Conservation (phyloP, 2,329 filamentous ascomycete genomes). For the Hypoxylon sp. region DNA sequence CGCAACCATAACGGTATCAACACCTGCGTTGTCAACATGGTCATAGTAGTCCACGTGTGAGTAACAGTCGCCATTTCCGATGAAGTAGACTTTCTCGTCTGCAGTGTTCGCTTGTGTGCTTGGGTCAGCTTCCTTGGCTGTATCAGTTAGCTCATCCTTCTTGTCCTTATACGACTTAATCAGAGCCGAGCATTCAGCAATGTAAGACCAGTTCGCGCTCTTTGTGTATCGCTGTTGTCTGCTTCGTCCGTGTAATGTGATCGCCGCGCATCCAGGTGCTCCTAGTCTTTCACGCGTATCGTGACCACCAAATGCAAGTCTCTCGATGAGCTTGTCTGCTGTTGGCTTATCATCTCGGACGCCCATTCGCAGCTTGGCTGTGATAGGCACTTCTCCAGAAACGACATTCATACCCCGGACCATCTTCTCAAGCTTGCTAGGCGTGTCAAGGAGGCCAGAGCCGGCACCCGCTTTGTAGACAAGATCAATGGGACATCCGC, state of each 20-base stretch:
- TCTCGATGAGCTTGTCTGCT: constrained; percentile 84
- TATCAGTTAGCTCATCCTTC: constrained; percentile 78
- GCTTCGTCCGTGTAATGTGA: constrained; percentile 93
- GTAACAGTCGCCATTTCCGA: constrained; percentile 97
- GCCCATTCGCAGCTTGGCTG: constrained; percentile 94
- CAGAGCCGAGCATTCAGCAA: constrained; percentile 87
- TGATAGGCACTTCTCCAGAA: constrained; percentile 91
- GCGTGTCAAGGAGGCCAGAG: constrained; percentile 90
- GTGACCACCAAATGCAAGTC: constrained; percentile 83
- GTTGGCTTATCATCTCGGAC: constrained; percentile 84
- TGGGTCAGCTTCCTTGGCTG: constrained; percentile 80
- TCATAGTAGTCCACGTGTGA: constrained; percentile 90
- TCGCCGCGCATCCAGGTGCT: constrained; percentile 89
- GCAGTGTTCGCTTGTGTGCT: constrained; percentile 77
- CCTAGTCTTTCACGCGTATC: constrained; percentile 80
- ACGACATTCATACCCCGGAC: constrained; percentile 96
- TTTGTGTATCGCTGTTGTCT: constrained; percentile 95
- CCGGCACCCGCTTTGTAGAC: constrained; percentile 90
- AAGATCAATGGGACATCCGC: constrained; percentile 96
- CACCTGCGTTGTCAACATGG: constrained; percentile 81
- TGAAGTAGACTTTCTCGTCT: constrained; percentile 84
- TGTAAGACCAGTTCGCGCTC: constrained; percentile 95
- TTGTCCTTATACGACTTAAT: constrained; percentile 84
- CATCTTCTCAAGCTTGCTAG: constrained; percentile 92
- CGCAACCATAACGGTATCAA: constrained; percentile 98